Base-by-base conservation (phyloP, 192 early-diverging fungal species). In the Coemansia sp. region DNA sequence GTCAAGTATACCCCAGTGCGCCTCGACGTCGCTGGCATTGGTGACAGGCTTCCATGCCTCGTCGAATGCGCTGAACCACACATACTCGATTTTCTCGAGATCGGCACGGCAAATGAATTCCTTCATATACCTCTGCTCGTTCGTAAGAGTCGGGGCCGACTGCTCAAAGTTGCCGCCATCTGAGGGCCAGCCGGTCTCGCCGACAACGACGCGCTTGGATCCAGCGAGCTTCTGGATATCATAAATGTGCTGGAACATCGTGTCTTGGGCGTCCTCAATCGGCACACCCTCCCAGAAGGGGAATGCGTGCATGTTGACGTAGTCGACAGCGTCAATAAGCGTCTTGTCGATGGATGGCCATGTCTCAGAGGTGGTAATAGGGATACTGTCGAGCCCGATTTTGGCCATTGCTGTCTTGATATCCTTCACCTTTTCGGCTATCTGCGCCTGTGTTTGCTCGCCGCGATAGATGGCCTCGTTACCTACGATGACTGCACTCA, bases 121-220 rank as follows among this genome's bases (percentile, higher is more conserved):
- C 59, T 83, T 49, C 48, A 89, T 60, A 56, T 88, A 91, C n/a
- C 57, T 82, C 73, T 91, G 85, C 57, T 89, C 68, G 75, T 91
- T 89, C 20, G 72, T 63, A 0, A 85, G 57, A 10, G 85, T 85
- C 4, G 89, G 86, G 8, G 84, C 85, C n/a, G 86, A 82, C 12
- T 64, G 53, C 2, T 78, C 76, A 63, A 72, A 78, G 53, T 82
- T 67, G 46, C 64, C 64, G 23, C 85, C 79, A 11, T 70, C 77
- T 44, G 82, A 86, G 35, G 89, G 89, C 89, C 89, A 90, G 74
- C 89, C 89, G 23, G 88, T 84, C 74, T 91, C 89, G n/a, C 88
- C 87, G 34, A 89, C 84, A 41, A 85, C 77, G 7, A 88, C 81
- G 5, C 79, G 74, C 64, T 88, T 89, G 20, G 62, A 62, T 2